phyloP scores from a whole-genome alignment of 768 basidiomycete species.

The Lentinula edodes region DNA sequence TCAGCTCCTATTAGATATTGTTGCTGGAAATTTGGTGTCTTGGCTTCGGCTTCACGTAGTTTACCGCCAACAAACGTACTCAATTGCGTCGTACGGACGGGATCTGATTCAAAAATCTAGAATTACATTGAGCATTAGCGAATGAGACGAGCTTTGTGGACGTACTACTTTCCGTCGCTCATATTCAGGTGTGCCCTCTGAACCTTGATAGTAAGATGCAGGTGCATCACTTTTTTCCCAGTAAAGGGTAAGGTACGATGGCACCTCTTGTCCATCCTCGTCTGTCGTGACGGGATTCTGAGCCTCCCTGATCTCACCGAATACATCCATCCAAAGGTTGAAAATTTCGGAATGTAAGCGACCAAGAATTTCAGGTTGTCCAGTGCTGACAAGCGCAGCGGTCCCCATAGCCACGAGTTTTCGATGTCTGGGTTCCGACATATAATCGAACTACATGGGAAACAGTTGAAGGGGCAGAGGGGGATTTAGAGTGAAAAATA shows the following conservation, averaged over 20 bases:
- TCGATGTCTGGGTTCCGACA: constrained; percentile 80
- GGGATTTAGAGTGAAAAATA: constrained; percentile 2
- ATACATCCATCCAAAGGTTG: constrained; percentile 85
- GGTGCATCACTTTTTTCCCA: constrained; percentile 70
- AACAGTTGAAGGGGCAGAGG: not conserved
- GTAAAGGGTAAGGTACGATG: constrained; percentile 35
- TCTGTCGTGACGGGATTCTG: constrained; percentile 27
- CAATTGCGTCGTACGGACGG: constrained; percentile 63
- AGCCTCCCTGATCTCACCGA: constrained; percentile 80
- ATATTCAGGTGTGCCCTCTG: constrained; percentile 70
- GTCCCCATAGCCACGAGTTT: constrained; percentile 84
- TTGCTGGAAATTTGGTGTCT: constrained; percentile 50
- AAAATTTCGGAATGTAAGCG: constrained; percentile 73
- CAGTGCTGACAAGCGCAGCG: constrained; percentile 71
- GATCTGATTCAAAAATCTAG: constrained; percentile 68
- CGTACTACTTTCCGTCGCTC: constrained; percentile 68
- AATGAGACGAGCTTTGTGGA: not conserved
- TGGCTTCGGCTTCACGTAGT: constrained; percentile 58
- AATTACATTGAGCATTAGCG: not conserved
- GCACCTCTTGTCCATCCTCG: constrained; percentile 30
- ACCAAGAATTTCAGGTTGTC: constrained; percentile 63
- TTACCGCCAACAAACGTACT: constrained; percentile 51
- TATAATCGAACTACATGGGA: constrained; percentile 71
- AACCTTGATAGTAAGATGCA: constrained; percentile 51
- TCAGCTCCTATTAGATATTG: constrained; percentile 64